Evolutionary conservation across 73 alveolate genomes (phyloP), one percentile per base, ranked within the genome.

Genomic region (Uronychia setigera): DNA sequence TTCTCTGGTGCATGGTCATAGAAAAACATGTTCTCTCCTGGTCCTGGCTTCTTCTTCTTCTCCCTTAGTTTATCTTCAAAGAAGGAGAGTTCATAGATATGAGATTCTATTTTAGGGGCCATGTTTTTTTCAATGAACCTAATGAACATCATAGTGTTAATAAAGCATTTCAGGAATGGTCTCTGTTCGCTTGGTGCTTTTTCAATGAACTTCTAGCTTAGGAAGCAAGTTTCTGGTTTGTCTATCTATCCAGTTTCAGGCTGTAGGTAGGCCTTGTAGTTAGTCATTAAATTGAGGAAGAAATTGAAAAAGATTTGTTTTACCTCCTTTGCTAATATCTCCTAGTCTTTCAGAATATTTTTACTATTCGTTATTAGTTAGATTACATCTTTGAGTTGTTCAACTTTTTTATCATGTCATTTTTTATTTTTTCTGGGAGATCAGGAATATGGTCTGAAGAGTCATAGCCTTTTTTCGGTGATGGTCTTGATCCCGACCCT

Each of bases 51-150:
- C n/a, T 33, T 9, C 29, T 27, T 31, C 58, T 80, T 80, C 26
- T 26, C 0, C 74, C 82, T 58, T 33, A 87, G 31, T n/a, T 32
- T 33, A 27, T 87, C 88, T 26, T 87, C 93, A 87, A 87, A 87
- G 76, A 87, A 76, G 11, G 79, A 29, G 26, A 74, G 33, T 25
- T 87, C 93, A 28, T 79, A 59, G 29, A 81, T 29, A n/a, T 87
- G 82, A 27, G 59, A 80, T 26, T 80, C 77, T 32, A 60, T 87
- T 19, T 79, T 33, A 0, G 93, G 82, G 82, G 80, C 58, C 9
- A 80, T 58, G 31, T 87, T 87, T 59, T 76, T 80, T 77, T 87
- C 93, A 19, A 87, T n/a, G 57, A 60, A 79, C 26, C 89, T 26
- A 1, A 87, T 60, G 87, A 87, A 87, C 87, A 80, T 79, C 35